Percentiles rank a stretch among this genome's conserved stretches.
phyloP scores from a whole-genome alignment of 768 basidiomycete species.

The Panellus pusillus region DNA sequence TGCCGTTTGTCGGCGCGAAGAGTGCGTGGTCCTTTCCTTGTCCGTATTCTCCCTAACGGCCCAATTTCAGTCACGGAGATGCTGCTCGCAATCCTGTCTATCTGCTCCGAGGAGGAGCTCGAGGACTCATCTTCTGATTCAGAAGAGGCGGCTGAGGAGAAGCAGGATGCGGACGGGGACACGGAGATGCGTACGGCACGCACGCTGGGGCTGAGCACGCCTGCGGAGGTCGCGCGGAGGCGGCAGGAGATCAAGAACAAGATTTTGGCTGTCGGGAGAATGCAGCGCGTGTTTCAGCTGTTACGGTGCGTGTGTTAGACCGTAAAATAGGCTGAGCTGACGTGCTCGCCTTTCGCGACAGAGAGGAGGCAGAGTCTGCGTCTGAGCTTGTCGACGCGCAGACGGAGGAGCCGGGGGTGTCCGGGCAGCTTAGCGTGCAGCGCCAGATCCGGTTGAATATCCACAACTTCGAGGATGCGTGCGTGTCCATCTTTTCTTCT shows the following conservation, averaged over 20 bases:
- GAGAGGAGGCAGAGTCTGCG: slow-evolving; percentile 78
- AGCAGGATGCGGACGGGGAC: slow-evolving; percentile 31
- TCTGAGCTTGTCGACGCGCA: slow-evolving; percentile 57
- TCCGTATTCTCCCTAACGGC: slow-evolving; percentile 18
- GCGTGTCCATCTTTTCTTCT: slow-evolving; percentile 30
- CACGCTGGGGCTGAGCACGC: slow-evolving; percentile 30
- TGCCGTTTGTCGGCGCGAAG: slow-evolving; percentile 96
- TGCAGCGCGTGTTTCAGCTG: slow-evolving; percentile 88
- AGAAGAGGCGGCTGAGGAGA: slow-evolving; percentile 25
- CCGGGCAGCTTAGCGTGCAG: slow-evolving; percentile 63
- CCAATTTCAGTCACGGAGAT: slow-evolving; percentile 83
- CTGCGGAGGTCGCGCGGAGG: slow-evolving; percentile 50
- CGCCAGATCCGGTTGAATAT: slow-evolving; percentile 63
- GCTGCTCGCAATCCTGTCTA: slow-evolving; percentile 91
- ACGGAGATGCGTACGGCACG: slow-evolving; percentile 29
- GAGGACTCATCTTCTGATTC: slow-evolving; percentile 46
- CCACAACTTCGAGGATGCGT: slow-evolving; percentile 77
- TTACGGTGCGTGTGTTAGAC: slow-evolving; percentile 59
- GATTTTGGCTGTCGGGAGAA: slow-evolving; percentile 87
- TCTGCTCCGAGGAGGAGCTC: slow-evolving; percentile 93
- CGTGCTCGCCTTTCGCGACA: slow-evolving; percentile 25
- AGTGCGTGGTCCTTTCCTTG: slow-evolving; percentile 52
- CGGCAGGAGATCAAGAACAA: slow-evolving; percentile 88
- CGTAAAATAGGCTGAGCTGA: background rate
- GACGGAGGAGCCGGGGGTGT: slow-evolving; percentile 26